phyloP scores from a whole-genome alignment of 768 basidiomycete genomes.

The Agaricus blazei region DNA sequence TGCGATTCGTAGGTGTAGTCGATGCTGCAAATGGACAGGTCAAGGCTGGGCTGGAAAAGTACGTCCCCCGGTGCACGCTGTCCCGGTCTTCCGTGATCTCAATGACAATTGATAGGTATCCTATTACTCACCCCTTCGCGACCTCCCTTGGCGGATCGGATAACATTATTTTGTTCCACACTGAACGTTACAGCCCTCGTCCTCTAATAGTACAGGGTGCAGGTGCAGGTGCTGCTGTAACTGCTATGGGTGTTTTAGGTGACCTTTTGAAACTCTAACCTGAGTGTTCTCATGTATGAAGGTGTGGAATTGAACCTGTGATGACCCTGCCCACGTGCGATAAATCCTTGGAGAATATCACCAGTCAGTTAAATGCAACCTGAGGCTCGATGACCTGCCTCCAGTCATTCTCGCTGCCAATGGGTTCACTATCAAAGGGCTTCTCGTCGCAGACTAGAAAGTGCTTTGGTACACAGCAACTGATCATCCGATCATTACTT shows the following conservation, averaged over 20 bases:
- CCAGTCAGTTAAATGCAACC: too few species aligned
- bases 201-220: slow-evolving; percentile 94
- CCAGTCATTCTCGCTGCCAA: too few species aligned
- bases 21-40: slow-evolving; percentile 70
- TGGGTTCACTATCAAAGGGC: too few species aligned
- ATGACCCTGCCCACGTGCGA: too few species aligned
- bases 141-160: slow-evolving; percentile 95
- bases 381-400: too few species aligned
- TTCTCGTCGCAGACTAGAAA: too few species aligned
- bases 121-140: slow-evolving; percentile 87
- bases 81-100: neutral
- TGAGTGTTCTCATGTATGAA: neutral
- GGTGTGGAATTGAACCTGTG: too few species aligned
- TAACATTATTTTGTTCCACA: slow-evolving; percentile 98
- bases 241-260: slow-evolving; percentile 95
- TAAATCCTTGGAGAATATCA: too few species aligned
- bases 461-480: too few species aligned
- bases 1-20: slow-evolving; percentile 92
- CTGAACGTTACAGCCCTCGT: slow-evolving; percentile 80
- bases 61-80: slow-evolving; percentile 22
- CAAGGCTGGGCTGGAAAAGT: slow-evolving; percentile 89
- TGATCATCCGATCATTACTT: too few species aligned
- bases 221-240: slow-evolving; percentile 96
- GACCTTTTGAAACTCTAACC: slow-evolving; percentile 38
- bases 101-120: slow-evolving; percentile 53